Conservation (phyloP, 1,284 basidiomycete species). For the Xanthoconium separans region DNA sequence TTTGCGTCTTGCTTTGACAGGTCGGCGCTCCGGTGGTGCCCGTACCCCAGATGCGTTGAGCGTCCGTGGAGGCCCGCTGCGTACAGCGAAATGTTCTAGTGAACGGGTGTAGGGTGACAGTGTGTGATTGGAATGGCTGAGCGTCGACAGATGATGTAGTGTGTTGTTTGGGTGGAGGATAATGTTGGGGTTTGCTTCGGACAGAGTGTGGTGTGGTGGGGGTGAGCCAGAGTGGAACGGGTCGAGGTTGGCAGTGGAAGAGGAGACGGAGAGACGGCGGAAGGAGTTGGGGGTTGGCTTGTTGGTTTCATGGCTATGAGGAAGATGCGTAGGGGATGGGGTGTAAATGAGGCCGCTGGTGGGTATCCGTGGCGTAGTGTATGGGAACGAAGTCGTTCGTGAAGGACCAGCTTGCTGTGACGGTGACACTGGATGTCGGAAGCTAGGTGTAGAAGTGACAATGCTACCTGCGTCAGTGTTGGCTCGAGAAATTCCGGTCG, state of each 20-base stretch:
- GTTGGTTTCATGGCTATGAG: conserved; percentile 24
- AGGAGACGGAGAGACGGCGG: conserved; percentile 47
- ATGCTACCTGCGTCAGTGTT: conserved; percentile 5
- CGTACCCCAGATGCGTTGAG: conserved; percentile 27
- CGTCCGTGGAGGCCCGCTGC: conserved; percentile 71
- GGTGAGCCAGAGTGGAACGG: conserved; percentile 39
- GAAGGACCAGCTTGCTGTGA: conserved; percentile 20
- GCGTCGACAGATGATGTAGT: conserved; percentile 79
- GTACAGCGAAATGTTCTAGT: conserved; percentile 86
- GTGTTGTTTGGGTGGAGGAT: conserved; percentile 75
- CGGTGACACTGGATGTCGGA: conserved; percentile 3
- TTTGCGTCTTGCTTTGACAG: conserved; percentile 76
- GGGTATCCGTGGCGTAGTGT: conserved; percentile 12
- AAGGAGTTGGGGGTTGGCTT: conserved; percentile 26
- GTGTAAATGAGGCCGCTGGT: conserved; percentile 33
- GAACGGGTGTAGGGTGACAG: conserved; percentile 88
- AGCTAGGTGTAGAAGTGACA: conserved; percentile 11
- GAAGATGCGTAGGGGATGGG: conserved; percentile 31
- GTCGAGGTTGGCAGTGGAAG: conserved; percentile 33
- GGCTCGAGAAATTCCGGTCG: conserved; percentile 33
- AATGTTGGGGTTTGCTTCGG: conserved; percentile 53
- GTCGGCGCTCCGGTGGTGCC: conserved; percentile 39
- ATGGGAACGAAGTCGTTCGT: conserved; percentile 8
- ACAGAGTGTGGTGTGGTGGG: conserved; percentile 34
- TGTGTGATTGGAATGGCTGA: conserved; percentile 86